Evolutionary conservation across 306 rosid species (phyloP), one percentile per base, ranked within the genome.

Genomic region (Cyamopsis tetragonoloba): DNA sequence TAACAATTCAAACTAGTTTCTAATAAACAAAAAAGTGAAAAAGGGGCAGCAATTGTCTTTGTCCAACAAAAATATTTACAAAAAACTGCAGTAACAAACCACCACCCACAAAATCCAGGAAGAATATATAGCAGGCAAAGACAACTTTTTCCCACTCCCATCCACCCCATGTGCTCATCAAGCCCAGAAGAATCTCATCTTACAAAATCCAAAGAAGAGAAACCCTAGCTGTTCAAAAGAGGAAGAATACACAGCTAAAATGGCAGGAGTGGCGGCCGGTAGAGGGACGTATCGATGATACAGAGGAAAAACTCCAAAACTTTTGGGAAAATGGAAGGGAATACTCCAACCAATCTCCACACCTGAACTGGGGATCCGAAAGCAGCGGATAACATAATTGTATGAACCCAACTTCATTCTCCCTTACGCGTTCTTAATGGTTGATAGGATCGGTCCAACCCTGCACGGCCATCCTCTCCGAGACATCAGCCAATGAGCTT

Each of bases 401-500:
- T 60, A 68, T 79, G 63, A 59, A 48, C 72, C 41, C 71, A 43
- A 41, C 80, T 80, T 80, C 72, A 50, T 50, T 47, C 66, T 68
- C 74, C 74, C 77, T 73, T 49, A 20, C 24, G 62, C 66, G 72
- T 65, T 51, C 70, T 73, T 82, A 89, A 13, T 64, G 79, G 57
- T 80, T 77, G 78, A 90, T 80, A 12, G 87, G 88, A 68, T 83
- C 95, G 0, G 86, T 83, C 66, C 78, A 80, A 57, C 86, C 97
- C 81, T 77, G 95, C 80, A 87, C 92, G 0, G 99, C 99, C 96
- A 90, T 90, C 75, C 99, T 80, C 86, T 95, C 97, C 0, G 99
- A 95, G 77, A 95, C 97, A 68, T 88, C 95, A n/a, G 96, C 92
- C 81, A 95, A 82, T 11, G 99, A 86, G 75, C 89, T 95, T 26